Evolutionary conservation across 768 basidiomycete species (phyloP).

Genomic region (Termitomyces titanicus): DNA sequence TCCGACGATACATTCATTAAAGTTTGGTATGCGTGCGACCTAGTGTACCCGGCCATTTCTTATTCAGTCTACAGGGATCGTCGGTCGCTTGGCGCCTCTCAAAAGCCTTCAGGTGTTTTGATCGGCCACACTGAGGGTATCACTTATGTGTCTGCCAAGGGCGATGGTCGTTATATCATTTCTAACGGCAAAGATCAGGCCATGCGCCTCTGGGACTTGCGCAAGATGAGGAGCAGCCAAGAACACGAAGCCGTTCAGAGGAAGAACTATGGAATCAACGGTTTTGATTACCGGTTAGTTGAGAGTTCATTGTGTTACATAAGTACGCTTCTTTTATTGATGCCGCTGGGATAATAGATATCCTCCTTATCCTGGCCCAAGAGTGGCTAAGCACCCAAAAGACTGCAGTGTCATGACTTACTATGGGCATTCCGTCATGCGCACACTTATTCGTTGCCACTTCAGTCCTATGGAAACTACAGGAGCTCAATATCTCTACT

Average conservation of each 20-base stretch:
- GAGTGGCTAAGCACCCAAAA: conserved; percentile 64
- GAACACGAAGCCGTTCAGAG: conserved; percentile 58
- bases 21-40: conserved; percentile 68
- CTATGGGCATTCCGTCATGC: conserved; percentile 84
- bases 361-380: conserved; percentile 63
- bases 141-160: conserved; percentile 92
- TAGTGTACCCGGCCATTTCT: conserved; percentile 35
- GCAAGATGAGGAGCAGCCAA: conserved; percentile 79
- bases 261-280: conserved; percentile 49
- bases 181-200: conserved; percentile 97
- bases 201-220: conserved; percentile 87
- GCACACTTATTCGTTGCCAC: conserved; percentile 93
- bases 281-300: conserved; percentile 82
- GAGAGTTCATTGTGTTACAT: background rate
- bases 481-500: conserved; percentile 90
- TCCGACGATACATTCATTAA: conserved; percentile 95
- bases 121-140: conserved; percentile 96
- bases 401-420: conserved; percentile 97
- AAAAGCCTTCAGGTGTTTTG: conserved; percentile 87
- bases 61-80: conserved; percentile 40
- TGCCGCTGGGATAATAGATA: conserved; percentile 37
- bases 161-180: conserved; percentile 92
- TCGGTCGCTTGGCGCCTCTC: conserved; percentile 48
- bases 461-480: conserved; percentile 94
- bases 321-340: background rate